A percentile compares a stretch with the other conserved stretches of the same genome.
Conservation (phyloP, 2,329 filamentous ascomycete genomes). For the Onygena corvina region DNA sequence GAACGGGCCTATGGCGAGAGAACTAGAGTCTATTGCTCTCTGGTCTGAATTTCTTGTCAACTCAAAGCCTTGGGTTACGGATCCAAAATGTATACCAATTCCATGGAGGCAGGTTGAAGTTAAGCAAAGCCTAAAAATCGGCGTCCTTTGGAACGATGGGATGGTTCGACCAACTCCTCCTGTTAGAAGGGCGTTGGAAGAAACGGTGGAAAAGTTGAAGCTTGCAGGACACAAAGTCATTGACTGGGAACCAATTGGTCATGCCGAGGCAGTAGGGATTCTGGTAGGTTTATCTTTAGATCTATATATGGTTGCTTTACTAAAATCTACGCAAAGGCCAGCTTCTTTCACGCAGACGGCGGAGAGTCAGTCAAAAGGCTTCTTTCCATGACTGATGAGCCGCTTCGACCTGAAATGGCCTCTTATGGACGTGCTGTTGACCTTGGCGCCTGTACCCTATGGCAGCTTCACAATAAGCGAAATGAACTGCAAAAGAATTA, state of each 20-base stretch:
- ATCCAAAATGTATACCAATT: constrained; percentile 30
- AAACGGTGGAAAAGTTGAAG: constrained; percentile 25
- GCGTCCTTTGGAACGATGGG: constrained; percentile 29
- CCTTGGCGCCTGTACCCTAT: constrained; percentile 36
- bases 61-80: constrained; percentile 26
- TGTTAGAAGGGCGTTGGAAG: constrained; percentile 27
- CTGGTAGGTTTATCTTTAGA: constrained; percentile 22
- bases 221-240: constrained; percentile 30
- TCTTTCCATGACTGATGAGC: constrained; percentile 19
- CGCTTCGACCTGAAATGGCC: constrained; percentile 40
- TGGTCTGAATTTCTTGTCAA: constrained; percentile 28
- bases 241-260: constrained; percentile 37
- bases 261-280: constrained; percentile 31
- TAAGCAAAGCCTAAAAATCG: constrained; percentile 36
- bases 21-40: constrained; percentile 24
- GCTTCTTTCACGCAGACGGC: constrained; percentile 40
- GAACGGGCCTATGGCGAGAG: constrained; percentile 30
- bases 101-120: constrained; percentile 28
- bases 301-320: background rate
- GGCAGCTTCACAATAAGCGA: constrained; percentile 39
- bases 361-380: constrained; percentile 31
- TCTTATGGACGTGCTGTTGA: constrained; percentile 35
- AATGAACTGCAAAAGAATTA: constrained; percentile 20
- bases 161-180: constrained; percentile 46
- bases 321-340: constrained; percentile 8